phyloP scores from a whole-genome alignment of 2,329 filamentous ascomycete genomes.

The Fusarium longipes region DNA sequence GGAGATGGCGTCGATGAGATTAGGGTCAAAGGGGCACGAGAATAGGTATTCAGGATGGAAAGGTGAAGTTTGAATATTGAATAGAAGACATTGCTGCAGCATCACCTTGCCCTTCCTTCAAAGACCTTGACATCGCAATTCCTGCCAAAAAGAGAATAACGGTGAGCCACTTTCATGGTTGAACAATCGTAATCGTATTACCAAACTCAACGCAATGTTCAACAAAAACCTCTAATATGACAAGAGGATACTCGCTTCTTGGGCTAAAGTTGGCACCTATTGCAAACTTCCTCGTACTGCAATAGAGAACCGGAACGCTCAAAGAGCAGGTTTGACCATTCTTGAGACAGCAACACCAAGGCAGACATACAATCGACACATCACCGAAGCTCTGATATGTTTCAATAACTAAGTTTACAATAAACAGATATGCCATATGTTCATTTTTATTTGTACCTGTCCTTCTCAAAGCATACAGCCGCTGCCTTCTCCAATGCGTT shows the following conservation, averaged over 20 bases:
- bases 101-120: background rate
- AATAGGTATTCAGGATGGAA: background rate
- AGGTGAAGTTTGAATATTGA: background rate
- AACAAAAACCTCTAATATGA: background rate
- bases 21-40: background rate
- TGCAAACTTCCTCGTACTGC: too few relatives aligned
- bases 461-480: slow-evolving; percentile 1
- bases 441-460: background rate
- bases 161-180: background rate
- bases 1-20: background rate
- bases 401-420: background rate
- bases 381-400: background rate
- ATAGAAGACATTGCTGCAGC: background rate
- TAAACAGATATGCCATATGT: slow-evolving; percentile 12
- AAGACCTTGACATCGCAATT: too few relatives aligned
- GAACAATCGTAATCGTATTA: too few relatives aligned
- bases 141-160: background rate
- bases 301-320: too few relatives aligned
- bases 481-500: slow-evolving; percentile 21
- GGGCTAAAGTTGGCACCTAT: background rate
- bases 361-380: too few relatives aligned
- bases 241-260: background rate
- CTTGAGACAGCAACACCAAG: too few relatives aligned
- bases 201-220: background rate
- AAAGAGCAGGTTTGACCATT: too few relatives aligned